phyloP scores from a whole-genome alignment of 805 yeast species.

The Debaryomyces maramus region DNA sequence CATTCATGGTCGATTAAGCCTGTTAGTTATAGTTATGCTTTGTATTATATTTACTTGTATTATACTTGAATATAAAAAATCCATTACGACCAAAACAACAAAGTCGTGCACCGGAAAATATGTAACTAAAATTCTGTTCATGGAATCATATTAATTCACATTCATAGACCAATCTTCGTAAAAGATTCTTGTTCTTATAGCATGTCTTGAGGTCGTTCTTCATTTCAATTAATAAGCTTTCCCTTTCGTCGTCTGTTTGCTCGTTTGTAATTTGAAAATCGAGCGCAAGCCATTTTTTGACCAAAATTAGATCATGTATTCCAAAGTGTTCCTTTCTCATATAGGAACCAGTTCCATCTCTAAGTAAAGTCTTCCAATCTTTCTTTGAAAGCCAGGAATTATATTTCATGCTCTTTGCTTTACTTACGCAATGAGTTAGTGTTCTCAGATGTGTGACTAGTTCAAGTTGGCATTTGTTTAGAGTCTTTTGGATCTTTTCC shows the following conservation, averaged over 20 bases:
- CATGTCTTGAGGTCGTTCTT: conserved; percentile 12
- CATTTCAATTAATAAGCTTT: conserved; percentile 7
- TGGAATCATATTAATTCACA: conserved; percentile 4
- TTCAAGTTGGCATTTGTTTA: conserved; percentile 17
- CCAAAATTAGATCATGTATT: conserved; percentile 14
- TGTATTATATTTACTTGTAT: neutral
- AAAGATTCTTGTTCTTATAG: conserved; percentile 12
- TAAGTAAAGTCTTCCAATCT: conserved; percentile 13
- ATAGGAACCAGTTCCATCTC: conserved; percentile 15
- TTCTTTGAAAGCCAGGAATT: conserved; percentile 10
- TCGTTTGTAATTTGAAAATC: conserved; percentile 8
- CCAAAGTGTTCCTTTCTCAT: conserved; percentile 12
- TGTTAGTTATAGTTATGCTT: neutral
- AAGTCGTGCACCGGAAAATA: conserved; percentile 4
- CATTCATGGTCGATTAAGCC: conserved; percentile 2
- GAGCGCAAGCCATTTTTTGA: conserved; percentile 17
- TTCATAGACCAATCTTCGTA: conserved; percentile 15
- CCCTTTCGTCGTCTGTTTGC: conserved; percentile 1
- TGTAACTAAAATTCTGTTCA: neutral
- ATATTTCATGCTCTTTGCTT: conserved; percentile 11
- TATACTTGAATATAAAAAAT: neutral
- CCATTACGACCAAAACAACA: neutral
- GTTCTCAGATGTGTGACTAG: conserved; percentile 3
- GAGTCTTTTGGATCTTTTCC: conserved; percentile 12
- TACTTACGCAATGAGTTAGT: conserved; percentile 2